A percentile compares a stretch with the other conserved stretches of the same genome.
These are phyloP conservation scores for Malus fusca DNA, from an alignment of 306 rosid species.

Conservation along the genomic window DNA sequence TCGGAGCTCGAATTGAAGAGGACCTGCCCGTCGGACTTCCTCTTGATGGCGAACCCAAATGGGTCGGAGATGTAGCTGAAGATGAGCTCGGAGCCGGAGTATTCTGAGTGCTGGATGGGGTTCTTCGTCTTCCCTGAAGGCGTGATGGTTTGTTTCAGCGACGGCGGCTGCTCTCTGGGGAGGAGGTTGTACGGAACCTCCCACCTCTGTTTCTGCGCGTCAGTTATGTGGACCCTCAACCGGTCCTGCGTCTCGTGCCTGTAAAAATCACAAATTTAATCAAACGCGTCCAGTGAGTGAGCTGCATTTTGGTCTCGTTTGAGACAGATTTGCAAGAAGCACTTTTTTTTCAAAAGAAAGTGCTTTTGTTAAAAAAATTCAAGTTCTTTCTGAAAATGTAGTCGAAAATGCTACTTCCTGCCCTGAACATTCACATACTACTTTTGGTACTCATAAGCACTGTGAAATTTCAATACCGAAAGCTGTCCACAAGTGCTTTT, in stretches of 20 bases:
- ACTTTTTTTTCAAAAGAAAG: neutral
- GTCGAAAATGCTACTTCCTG: neutral
- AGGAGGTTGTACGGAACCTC: constrained; percentile 83
- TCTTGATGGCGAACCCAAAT: constrained; percentile 60
- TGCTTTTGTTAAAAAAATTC: too few species aligned
- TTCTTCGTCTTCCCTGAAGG: constrained; percentile 33
- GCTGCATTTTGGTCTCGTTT: neutral
- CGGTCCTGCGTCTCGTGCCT: constrained; percentile 80
- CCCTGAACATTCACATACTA: neutral
- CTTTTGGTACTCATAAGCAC: too few species aligned
- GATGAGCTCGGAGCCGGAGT: constrained; percentile 52
- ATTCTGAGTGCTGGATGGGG: constrained; percentile 43
- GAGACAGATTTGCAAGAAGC: neutral
- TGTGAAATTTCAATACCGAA: neutral
- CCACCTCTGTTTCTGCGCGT: constrained; percentile 75
- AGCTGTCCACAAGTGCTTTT: neutral
- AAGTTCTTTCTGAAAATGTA: neutral
- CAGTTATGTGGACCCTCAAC: constrained; percentile 83
- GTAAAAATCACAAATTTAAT: neutral
- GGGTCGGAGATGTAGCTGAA: constrained; percentile 76
- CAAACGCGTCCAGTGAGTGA: neutral
- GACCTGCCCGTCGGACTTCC: constrained; percentile 69
- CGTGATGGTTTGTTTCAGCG: constrained; percentile 33
- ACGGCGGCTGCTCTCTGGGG: constrained; percentile 69
- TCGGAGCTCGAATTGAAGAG: constrained; percentile 56